Conservation (phyloP, 495 filamentous ascomycete genomes). For the Aspergillus diversus region DNA sequence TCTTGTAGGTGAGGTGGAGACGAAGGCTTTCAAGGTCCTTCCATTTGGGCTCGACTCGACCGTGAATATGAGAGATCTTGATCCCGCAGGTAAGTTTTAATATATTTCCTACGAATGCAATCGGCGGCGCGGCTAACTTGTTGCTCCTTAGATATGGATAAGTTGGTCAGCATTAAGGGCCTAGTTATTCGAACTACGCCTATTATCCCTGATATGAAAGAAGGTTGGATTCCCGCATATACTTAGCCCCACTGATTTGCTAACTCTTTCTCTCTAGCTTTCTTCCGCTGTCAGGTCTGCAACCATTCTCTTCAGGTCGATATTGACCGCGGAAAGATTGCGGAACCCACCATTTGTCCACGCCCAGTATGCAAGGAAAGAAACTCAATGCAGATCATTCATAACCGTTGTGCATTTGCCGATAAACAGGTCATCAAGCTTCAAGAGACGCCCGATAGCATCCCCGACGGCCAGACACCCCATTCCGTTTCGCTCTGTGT, state of each 20-base stretch:
- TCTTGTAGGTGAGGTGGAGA: constrained; percentile 65
- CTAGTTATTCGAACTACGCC: constrained; percentile 95
- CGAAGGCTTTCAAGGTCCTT: constrained; percentile 79
- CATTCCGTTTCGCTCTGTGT: constrained; percentile 97
- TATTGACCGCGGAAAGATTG: constrained; percentile 93
- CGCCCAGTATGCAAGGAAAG: constrained; percentile 78
- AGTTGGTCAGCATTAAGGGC: constrained; percentile 93
- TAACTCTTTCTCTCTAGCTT: constrained; percentile 52
- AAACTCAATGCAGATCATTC: constrained; percentile 97
- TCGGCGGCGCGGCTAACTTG: constrained; percentile 21
- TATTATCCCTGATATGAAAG: constrained; percentile 97
- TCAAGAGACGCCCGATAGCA: constrained; percentile 93
- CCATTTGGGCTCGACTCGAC: constrained; percentile 86
- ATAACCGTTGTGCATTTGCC: constrained; percentile 92
- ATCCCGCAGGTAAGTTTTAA: constrained; percentile 70
- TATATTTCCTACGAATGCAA: not conserved
- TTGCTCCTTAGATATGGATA: constrained; percentile 76
- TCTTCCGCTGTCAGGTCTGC: constrained; percentile 93
- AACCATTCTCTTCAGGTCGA: constrained; percentile 87
- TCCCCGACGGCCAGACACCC: constrained; percentile 94
- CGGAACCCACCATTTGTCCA: constrained; percentile 89
- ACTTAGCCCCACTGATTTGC: not conserved
- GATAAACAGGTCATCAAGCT: constrained; percentile 99
- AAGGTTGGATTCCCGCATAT: constrained; percentile 49
- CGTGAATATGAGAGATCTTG: constrained; percentile 92